A percentile compares a stretch with the other conserved stretches of the same genome.
phyloP scores from a whole-genome alignment of 2,329 filamentous ascomycete species.

The Mollisia scopiformis region DNA sequence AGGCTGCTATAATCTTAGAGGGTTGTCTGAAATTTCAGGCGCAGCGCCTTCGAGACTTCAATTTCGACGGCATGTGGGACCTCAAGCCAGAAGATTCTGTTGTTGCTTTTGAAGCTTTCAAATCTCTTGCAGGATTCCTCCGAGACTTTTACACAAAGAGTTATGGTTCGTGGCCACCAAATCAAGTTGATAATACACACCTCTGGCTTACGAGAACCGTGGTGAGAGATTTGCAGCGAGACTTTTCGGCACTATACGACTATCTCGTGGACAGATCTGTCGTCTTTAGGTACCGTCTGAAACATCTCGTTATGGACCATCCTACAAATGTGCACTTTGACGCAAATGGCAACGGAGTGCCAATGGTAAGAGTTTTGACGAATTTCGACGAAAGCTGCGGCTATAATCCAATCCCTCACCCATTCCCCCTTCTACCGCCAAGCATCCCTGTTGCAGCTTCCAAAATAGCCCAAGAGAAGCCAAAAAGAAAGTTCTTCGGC shows the following conservation, averaged over 20 bases:
- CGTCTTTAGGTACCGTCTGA: constrained; percentile 55
- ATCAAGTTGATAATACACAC: constrained; percentile 44
- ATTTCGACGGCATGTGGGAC: constrained; percentile 65
- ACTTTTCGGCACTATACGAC: constrained; percentile 72
- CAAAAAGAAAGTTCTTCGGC: constrained; percentile 19
- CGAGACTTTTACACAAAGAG: constrained; percentile 56
- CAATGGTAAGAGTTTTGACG: constrained; percentile 65
- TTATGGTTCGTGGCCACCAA: constrained; percentile 66
- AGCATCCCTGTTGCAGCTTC: constrained; percentile 42
- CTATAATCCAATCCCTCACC: constrained; percentile 68
- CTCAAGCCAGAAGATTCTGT: constrained; percentile 35
- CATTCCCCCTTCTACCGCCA: constrained; percentile 66
- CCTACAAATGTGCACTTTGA: neutral
- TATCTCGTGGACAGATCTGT: constrained; percentile 71
- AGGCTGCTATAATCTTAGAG: too few relatives aligned
- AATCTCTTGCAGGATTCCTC: constrained; percentile 64
- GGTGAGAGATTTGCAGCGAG: constrained; percentile 59
- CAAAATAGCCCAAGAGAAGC: neutral
- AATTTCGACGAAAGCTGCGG: constrained; percentile 65
- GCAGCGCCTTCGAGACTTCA: constrained; percentile 60
- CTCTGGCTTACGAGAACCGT: constrained; percentile 67
- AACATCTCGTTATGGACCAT: neutral
- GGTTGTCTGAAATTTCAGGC: too few relatives aligned
- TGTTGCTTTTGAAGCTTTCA: constrained; percentile 51
- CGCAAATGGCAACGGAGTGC: neutral